Base-by-base conservation (phyloP, 1,139 yeast species). In the Debaryomycetaceae sp. region DNA sequence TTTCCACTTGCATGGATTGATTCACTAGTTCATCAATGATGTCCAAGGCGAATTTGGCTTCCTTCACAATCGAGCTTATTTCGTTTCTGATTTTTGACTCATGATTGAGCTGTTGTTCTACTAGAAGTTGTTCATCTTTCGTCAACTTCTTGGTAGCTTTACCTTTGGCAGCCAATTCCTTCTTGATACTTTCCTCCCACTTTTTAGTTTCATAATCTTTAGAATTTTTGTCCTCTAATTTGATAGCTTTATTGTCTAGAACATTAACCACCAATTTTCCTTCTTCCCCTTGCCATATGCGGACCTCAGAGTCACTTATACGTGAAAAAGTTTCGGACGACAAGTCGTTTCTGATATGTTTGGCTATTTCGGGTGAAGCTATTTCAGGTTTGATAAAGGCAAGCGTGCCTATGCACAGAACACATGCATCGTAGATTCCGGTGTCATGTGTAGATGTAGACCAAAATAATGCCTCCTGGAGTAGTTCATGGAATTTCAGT, bases 121-220 rank as follows among this genome's bases (percentile, higher is more conserved):
- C 81, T 46, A 78, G 62, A 0, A 57, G 66, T 54, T 82, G 86
- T 48, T 93, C 96, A 56, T 90, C 97, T 53, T 81, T 86, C 7
- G 95, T 76, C 41, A 85, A 70, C 56, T 85, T 86, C 63, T 76
- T 81, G 5, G 57, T 54, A 2, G 55, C 52, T 5, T 60, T 62
- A 5, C 48, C 53, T 41, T 65, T 64, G 45, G 74, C 71, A 1
- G 85, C 84, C 45, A 89, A 72, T 58, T 88, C 93, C 52, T 81
- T 81, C 55, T 91, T 80, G 40, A 93, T 78, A 42, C 79, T 78
- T 56, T 85, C 91, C 62, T 93, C 99, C 98, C 99, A 93, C 58
- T 87, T 83, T 50, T 80, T 73, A 13, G 90, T 87, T 55, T 87
- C 96, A 58, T 87, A 88, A 56, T 90, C 97, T 58, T 82, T 88